Evolutionary conservation across 768 basidiomycete species (phyloP), one percentile per base, ranked within the genome.

Genomic region (Leccinum disarticulatum): DNA sequence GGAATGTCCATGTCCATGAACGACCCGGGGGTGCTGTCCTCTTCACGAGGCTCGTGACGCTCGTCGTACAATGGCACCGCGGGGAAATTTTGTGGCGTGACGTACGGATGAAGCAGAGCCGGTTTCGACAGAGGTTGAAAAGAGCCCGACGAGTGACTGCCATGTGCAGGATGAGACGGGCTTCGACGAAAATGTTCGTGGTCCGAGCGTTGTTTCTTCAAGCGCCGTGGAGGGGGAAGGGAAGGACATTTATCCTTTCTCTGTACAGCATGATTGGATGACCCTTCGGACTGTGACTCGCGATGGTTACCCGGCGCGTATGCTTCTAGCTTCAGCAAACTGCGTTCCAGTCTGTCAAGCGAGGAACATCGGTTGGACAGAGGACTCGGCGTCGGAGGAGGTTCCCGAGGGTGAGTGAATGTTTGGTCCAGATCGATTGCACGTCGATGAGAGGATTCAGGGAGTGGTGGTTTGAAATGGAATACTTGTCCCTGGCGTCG

Each of bases 1-100:
- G 67, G 60, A 56, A 69, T 59, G 27, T 75, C 74, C 72, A 73
- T 73, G 30, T 73, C 72, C 72, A 73, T 75, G 60, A 73, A 73
- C 2, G 72, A 73, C 22, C 54, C 51, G 3, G 68, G 60, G 2
- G 56, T 64, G 14, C 5, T 55, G 36, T 58, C 54, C 46, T 56
- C 57, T 6, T 49, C 54, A 7, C 14, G n/a, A 19, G 13, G 35
- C 15, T 56, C 46, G 38, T 61, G n/a, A 19, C 10, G 35, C 15
- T 56, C 46, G 38, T 61, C 54, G 31, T 55, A 38, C 54, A 51
- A 49, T 31, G 56, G 15, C 3, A 30, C 50, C 17, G 27, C 17
- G 17, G 52, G 31, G 17, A 8, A 50, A 25, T 43, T 31, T 10
- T 4, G 59, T 10, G 61, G 57, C n/a, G 30, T 10, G 49, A 30